Evolutionary conservation across 345 rosid genomes (phyloP), one percentile per base, ranked within the genome.

Genomic region (Microcos paniculata): DNA sequence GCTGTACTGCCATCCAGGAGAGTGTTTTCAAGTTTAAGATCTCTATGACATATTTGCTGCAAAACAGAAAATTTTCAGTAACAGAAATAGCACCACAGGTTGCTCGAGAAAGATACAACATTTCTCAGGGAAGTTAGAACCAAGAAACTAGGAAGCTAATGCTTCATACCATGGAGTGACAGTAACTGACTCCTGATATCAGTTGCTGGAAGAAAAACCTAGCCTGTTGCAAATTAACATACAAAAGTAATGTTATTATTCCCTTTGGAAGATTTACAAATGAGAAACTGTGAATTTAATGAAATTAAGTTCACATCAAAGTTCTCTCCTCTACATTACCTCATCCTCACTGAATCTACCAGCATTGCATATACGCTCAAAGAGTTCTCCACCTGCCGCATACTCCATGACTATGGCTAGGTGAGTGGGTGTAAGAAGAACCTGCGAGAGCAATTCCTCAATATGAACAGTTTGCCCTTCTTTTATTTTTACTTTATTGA

Each of bases 181-280:
- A 89, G 78, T 91, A 86, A 75, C 87, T 84, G 73, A 91, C 90
- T 81, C 93, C 95, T 74, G 93, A 89, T 77, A 89, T 86, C 64
- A 89, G 83, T 73, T 91, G 95, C 81, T 91, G 95, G 75, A 91
- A 91, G 91, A 91, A 91, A 78, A 87, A 91, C 85, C 90, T 84
- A 58, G 87, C 93, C 96, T 91, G 88, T 75, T 68, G 55, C 45
- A 82, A 57, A 10, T 6, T 30, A 67, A 79, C 24, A 67, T 16
- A 4, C 40, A 51, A 1, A 15, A 69, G 31, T n/a, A 26, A 70
- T 42, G 52, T 24, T 30, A 19, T 23, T 33, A 12, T 14, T 59
- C 69, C 18, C 5, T n/a, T 26, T 57, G 42, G 49, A 56, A 12
- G 31, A 56, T 49, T 72, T 33, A 58, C 8, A 30, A 28, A 46